These are phyloP conservation scores for Aphanomyces euteiches DNA, from an alignment of 352 stramenopile species.

Conservation along the genomic window DNA sequence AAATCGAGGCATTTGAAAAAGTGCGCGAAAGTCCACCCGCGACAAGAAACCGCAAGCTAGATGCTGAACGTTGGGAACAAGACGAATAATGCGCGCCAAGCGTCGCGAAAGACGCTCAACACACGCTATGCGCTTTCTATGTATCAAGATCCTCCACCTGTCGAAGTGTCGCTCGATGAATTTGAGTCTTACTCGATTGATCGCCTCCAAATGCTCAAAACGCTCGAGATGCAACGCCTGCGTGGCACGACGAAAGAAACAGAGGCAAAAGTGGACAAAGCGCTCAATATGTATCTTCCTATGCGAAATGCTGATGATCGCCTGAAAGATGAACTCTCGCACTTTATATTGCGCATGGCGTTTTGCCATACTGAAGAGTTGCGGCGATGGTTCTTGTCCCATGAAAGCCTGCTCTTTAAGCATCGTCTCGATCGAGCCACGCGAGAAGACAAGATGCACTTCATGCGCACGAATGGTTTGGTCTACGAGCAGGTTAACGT, in stretches of 20 bases:
- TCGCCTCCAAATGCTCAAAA: conserved; percentile 88
- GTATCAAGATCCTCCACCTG: conserved; percentile 90
- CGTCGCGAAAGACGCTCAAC: conserved; percentile 33
- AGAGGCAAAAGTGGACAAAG: conserved; percentile 76
- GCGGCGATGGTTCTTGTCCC: conserved; percentile 95
- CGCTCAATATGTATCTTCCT: conserved; percentile 80
- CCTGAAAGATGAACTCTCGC: conserved; percentile 91
- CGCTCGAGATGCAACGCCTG: conserved; percentile 83
- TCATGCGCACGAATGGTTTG: conserved; percentile 84
- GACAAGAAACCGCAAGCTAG: conserved; percentile 7
- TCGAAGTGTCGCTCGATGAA: conserved; percentile 96
- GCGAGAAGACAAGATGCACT: conserved; percentile 79
- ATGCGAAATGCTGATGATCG: conserved; percentile 43
- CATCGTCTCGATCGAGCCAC: conserved; percentile 88
- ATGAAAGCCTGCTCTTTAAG: conserved; percentile 94
- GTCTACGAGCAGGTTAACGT: conserved; percentile 59
- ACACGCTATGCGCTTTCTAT: conserved; percentile 69
- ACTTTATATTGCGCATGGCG: conserved; percentile 97
- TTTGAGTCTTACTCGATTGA: conserved; percentile 98
- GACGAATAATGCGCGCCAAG: conserved; percentile 45
- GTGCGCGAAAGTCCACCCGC: conserved; percentile 1
- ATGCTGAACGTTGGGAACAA: conserved; percentile 86
- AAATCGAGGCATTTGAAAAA: not conserved
- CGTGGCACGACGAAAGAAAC: conserved; percentile 66
- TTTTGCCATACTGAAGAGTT: conserved; percentile 98